These are phyloP conservation scores for Lolium rigidum DNA, from an alignment of 176 grass and related monocot species.

Conservation along the genomic window DNA sequence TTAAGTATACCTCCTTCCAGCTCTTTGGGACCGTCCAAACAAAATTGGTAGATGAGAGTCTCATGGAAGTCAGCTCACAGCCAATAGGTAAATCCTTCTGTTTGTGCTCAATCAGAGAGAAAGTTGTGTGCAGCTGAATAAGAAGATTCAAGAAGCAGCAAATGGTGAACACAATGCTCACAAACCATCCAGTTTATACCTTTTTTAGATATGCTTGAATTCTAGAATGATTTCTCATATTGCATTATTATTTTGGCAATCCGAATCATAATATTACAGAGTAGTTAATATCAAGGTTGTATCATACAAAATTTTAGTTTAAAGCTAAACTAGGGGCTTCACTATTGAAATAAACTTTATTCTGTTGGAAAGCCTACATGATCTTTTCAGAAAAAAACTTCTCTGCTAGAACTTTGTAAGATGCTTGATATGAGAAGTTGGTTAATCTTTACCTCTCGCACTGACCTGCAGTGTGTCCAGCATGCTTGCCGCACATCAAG, in stretches of 20 bases:
- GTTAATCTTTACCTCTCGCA: neutral
- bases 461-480: neutral
- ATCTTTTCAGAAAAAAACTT: neutral
- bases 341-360: neutral
- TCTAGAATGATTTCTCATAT: neutral
- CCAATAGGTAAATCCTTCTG: no score
- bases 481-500: no score
- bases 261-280: neutral
- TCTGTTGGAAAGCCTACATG: neutral
- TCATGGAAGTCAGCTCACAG: no score
- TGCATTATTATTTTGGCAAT: conserved; percentile 9
- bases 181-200: neutral
- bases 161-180: conserved; percentile 39
- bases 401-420: neutral
- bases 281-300: conserved; percentile 14
- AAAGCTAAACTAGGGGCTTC: neutral
- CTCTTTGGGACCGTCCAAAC: no score
- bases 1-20: no score
- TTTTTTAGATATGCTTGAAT: neutral
- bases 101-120: no score
- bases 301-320: neutral
- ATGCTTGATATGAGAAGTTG: neutral
- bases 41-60: no score
- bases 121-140: no score
- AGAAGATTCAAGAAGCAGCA: no score